Percentiles rank a stretch among this genome's conserved stretches.
Conservation (phyloP, 2,329 filamentous ascomycete species). For the Hypoxylon sp. region DNA sequence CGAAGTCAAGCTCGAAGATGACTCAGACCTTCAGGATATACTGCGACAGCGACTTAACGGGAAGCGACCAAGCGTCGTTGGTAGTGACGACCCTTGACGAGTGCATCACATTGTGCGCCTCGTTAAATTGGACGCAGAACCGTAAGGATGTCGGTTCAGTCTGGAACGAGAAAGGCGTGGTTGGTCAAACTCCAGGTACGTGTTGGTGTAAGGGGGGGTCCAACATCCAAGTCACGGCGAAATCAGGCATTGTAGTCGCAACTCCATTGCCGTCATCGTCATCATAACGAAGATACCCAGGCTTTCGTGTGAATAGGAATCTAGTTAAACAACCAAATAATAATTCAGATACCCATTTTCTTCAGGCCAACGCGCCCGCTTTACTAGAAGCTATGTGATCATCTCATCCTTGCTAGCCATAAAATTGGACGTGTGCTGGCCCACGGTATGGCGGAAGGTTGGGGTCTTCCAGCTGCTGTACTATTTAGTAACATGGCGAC, state of each 20-base stretch:
- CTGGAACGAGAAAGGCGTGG: slow-evolving; percentile 30
- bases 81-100: slow-evolving; percentile 26
- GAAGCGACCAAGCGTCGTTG: slow-evolving; percentile 17
- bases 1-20: not conserved
- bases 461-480: no score
- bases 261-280: slow-evolving; percentile 2
- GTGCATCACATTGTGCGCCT: slow-evolving; percentile 34
- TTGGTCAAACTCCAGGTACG: slow-evolving; percentile 18
- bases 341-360: not conserved
- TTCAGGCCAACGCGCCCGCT: not conserved
- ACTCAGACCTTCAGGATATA: slow-evolving; percentile 20
- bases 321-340: not conserved
- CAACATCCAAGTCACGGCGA: slow-evolving; percentile 9
- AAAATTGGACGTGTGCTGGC: no score
- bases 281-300: not conserved
- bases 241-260: slow-evolving; percentile 25
- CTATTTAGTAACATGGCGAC: no score
- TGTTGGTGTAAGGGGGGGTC: slow-evolving; percentile 36
- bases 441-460: no score
- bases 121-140: slow-evolving; percentile 28
- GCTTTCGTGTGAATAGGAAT: not conserved
- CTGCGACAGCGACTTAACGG: slow-evolving; percentile 37
- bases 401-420: no score
- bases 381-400: no score
- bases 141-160: slow-evolving; percentile 27